These are phyloP conservation scores for Pichia ethanolica DNA, from an alignment of 805 yeast genomes.

Conservation along the genomic window DNA sequence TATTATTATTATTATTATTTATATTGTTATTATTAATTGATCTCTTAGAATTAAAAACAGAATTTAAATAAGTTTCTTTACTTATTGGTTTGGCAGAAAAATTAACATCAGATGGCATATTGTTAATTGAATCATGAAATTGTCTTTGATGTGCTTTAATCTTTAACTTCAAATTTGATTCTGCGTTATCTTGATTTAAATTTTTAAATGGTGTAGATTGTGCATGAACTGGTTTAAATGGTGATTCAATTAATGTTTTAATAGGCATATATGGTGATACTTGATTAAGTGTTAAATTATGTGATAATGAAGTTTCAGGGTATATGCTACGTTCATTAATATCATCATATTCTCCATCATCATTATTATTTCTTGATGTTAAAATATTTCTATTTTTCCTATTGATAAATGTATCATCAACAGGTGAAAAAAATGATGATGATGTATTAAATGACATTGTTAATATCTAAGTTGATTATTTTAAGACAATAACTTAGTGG, in stretches of 20 bases:
- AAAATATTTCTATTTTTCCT: no score
- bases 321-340: background rate
- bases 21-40: background rate
- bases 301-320: background rate
- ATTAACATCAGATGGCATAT: background rate
- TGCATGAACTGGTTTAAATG: conserved; percentile 19
- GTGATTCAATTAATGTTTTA: conserved; percentile 28
- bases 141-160: conserved; percentile 7
- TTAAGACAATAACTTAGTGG: no score
- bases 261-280: conserved; percentile 22
- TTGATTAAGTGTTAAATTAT: conserved; percentile 2
- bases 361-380: background rate
- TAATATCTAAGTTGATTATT: background rate
- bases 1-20: background rate
- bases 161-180: conserved; percentile 5
- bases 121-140: background rate
- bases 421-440: no score
- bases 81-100: background rate
- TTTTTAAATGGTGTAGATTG: conserved; percentile 1
- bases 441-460: background rate
- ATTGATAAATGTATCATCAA: no score
- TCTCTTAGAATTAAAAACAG: conserved; percentile 5
- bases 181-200: background rate
- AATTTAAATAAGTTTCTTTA: background rate
- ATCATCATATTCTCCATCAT: background rate